These are phyloP conservation scores for Trichoderma endophyticum DNA, from an alignment of 2,329 filamentous ascomycete genomes.

Conservation along the genomic window DNA sequence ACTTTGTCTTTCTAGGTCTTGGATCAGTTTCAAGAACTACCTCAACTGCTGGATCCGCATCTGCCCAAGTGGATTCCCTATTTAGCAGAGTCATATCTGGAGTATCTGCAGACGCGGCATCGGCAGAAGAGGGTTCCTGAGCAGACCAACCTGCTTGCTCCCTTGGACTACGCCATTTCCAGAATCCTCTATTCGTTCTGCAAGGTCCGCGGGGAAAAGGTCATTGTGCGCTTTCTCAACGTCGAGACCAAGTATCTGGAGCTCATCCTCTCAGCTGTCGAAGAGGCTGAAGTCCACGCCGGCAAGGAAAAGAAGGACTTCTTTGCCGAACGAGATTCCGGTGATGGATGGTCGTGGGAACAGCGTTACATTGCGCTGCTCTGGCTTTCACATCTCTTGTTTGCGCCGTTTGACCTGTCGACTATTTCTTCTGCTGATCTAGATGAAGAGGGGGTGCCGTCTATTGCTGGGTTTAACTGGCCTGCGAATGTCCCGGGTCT, in stretches of 20 bases:
- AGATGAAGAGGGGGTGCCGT: constrained; percentile 43
- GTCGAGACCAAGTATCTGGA: constrained; percentile 87
- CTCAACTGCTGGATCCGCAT: constrained; percentile 85
- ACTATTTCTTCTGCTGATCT: constrained; percentile 69
- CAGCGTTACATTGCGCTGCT: constrained; percentile 83
- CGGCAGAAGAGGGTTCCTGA: constrained; percentile 36
- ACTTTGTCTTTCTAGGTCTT: constrained; percentile 47
- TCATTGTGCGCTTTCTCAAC: constrained; percentile 85
- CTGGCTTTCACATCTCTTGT: constrained; percentile 79
- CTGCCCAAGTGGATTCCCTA: constrained; percentile 71
- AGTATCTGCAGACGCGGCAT: constrained; percentile 52
- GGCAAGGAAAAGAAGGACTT: not conserved
- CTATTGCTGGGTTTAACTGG: constrained; percentile 51
- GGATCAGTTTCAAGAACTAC: constrained; percentile 91
- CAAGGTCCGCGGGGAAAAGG: constrained; percentile 91
- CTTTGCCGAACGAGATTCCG: not conserved
- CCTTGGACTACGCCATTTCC: constrained; percentile 69
- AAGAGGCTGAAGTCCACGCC: constrained; percentile 47
- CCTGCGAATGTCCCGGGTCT: constrained; percentile 64
- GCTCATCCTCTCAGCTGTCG: constrained; percentile 70
- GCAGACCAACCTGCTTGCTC: constrained; percentile 43
- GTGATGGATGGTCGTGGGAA: constrained; percentile 66
- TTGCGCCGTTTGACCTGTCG: constrained; percentile 85
- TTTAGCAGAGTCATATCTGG: constrained; percentile 73
- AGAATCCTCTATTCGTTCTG: constrained; percentile 84